Percentiles rank a stretch among this genome's conserved stretches.
phyloP scores from a whole-genome alignment of 805 yeast genomes.

The Pichia rugopelliculosa region DNA sequence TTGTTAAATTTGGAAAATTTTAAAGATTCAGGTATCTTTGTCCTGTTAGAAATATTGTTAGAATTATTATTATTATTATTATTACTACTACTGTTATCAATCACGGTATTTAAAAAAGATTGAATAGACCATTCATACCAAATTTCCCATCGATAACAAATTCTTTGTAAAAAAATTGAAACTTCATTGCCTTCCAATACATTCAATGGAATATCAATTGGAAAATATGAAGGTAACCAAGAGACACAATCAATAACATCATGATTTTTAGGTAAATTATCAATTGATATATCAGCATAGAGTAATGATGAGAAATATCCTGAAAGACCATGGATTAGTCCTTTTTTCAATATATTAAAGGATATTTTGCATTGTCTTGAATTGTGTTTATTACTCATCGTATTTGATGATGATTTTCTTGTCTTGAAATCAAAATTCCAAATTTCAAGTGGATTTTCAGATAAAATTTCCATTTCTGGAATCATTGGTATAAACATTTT shows the following conservation, averaged over 20 bases:
- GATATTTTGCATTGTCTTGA: constrained; percentile 19
- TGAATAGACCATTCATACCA: constrained; percentile 70
- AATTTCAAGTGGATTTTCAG: constrained; percentile 39
- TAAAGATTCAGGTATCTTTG: background rate
- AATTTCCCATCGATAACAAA: constrained; percentile 32
- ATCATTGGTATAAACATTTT: constrained; percentile 24
- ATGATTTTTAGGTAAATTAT: constrained; percentile 36
- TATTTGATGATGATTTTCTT: background rate
- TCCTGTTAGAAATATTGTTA: background rate
- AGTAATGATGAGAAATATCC: constrained; percentile 71
- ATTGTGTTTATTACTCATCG: constrained; percentile 15
- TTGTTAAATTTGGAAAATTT: background rate
- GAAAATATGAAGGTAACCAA: constrained; percentile 67
- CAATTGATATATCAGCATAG: constrained; percentile 50
- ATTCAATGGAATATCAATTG: constrained; percentile 46
- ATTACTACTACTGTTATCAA: background rate
- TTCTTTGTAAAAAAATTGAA: constrained; percentile 45
- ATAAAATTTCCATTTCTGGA: constrained; percentile 34
- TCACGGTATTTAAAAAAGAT: constrained; percentile 35
- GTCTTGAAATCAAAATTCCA: constrained; percentile 37
- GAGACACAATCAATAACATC: constrained; percentile 29
- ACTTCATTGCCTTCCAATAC: constrained; percentile 49
- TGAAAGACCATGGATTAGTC: constrained; percentile 62
- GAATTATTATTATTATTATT: constrained; percentile 7
- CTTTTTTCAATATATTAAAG: constrained; percentile 40